Conservation (phyloP, 2,329 filamentous ascomycete species). For the Bipolaris bicolor region DNA sequence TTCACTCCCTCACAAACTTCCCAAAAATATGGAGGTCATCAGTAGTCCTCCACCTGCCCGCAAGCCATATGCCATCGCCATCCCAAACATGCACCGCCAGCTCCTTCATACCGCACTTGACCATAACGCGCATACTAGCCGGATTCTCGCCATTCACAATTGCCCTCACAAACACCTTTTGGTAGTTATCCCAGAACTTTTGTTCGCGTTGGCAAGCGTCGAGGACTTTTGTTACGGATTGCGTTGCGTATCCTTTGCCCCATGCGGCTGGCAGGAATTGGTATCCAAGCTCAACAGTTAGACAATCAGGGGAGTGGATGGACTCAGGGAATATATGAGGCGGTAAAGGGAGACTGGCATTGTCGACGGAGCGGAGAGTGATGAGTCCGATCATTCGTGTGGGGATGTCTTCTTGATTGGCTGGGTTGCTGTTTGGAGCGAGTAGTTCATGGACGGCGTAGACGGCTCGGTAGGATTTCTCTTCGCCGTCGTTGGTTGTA, state of each 20-base stretch:
- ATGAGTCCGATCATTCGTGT: slow-evolving; percentile 34
- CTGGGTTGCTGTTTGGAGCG: background rate
- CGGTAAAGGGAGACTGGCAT: slow-evolving; percentile 20
- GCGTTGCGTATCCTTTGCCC: slow-evolving; percentile 32
- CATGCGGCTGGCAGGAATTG: slow-evolving; percentile 29
- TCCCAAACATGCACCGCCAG: slow-evolving; percentile 36
- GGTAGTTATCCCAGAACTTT: slow-evolving; percentile 32
- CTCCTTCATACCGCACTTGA: slow-evolving; percentile 36
- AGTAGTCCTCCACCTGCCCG: slow-evolving; percentile 31
- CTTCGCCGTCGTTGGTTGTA: slow-evolving; percentile 10
- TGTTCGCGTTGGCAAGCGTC: slow-evolving; percentile 23
- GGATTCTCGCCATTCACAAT: slow-evolving; percentile 43
- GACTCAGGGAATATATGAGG: slow-evolving; percentile 18
- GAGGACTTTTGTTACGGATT: slow-evolving; percentile 32
- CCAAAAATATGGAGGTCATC: slow-evolving; percentile 37
- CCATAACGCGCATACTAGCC: slow-evolving; percentile 40
- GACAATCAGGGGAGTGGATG: slow-evolving; percentile 16
- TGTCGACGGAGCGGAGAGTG: slow-evolving; percentile 25
- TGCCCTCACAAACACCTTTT: slow-evolving; percentile 38
- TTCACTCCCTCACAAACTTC: slow-evolving; percentile 16
- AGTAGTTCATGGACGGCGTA: slow-evolving; percentile 39
- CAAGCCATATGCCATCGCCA: slow-evolving; percentile 30
- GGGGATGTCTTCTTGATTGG: slow-evolving; percentile 2
- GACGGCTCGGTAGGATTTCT: slow-evolving; percentile 27
- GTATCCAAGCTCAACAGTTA: slow-evolving; percentile 33